Percentiles rank a stretch among this genome's conserved stretches.
Evolutionary conservation across 257 asterid genomes (phyloP).

Genomic region (Gardenia jasminoides): DNA sequence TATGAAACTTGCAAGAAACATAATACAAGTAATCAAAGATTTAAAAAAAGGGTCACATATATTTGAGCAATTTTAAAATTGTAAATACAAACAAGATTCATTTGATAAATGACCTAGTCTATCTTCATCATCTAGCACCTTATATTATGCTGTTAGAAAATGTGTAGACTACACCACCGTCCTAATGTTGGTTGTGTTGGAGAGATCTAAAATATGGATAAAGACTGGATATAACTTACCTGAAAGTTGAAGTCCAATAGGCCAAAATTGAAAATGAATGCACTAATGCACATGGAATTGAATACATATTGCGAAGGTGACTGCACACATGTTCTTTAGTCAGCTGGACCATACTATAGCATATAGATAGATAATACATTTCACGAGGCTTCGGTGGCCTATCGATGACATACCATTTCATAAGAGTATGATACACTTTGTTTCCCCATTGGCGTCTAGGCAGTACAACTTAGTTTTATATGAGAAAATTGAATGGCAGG

Average conservation of each 20-base stretch:
- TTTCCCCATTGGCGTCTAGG: not conserved
- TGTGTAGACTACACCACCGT: not conserved
- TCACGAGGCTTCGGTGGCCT: not conserved
- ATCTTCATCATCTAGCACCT: not conserved
- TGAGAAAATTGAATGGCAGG: constrained; percentile 8
- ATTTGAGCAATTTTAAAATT: too few relatives aligned
- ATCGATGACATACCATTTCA: not conserved
- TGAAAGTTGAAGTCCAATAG: not conserved
- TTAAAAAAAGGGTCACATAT: too few relatives aligned
- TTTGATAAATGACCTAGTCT: too few relatives aligned
- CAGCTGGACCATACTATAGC: not conserved
- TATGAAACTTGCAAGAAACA: not conserved
- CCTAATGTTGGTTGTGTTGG: not conserved
- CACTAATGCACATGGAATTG: not conserved
- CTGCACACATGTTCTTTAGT: not conserved
- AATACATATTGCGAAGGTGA: not conserved
- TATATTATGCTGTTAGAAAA: not conserved
- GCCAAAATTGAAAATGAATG: not conserved
- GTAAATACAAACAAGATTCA: too few relatives aligned
- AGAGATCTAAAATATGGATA: not conserved
- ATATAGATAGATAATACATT: not conserved
- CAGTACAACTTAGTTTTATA: not conserved
- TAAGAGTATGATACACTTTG: not conserved
- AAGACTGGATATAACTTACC: not conserved
- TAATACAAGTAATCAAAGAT: not conserved